phyloP scores from a whole-genome alignment of 805 yeast species.

The Pichia cabralensis region DNA sequence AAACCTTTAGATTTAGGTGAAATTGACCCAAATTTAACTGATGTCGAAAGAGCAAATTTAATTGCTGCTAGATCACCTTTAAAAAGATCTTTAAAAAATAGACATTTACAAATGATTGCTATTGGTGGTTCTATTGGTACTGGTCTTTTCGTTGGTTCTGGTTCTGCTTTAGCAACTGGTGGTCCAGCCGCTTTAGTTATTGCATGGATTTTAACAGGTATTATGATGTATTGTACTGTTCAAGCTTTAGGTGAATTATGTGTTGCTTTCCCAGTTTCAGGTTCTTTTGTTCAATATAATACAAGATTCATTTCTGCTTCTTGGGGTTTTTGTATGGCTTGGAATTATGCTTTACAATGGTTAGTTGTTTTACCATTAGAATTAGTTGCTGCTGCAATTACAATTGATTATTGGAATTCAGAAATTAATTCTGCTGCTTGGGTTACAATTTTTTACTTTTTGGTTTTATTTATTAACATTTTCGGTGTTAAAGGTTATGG shows the following conservation, averaged over 20 bases:
- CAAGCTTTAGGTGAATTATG: slow-evolving; percentile 58
- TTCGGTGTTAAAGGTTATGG: slow-evolving; percentile 62
- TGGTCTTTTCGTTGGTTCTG: slow-evolving; percentile 71
- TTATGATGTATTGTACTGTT: slow-evolving; percentile 51
- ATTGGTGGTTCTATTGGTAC: slow-evolving; percentile 81
- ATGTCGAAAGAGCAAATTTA: slow-evolving; percentile 37
- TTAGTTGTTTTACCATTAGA: slow-evolving; percentile 44
- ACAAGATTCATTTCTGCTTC: slow-evolving; percentile 49
- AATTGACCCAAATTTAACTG: slow-evolving; percentile 35
- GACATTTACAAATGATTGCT: slow-evolving; percentile 76
- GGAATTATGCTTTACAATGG: slow-evolving; percentile 50
- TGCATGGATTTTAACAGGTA: slow-evolving; percentile 48
- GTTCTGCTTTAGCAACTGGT: slow-evolving; percentile 47
- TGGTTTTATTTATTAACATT: slow-evolving; percentile 42
- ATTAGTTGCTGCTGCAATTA: slow-evolving; percentile 44
- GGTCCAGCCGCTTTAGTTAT: slow-evolving; percentile 70
- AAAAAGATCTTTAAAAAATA: slow-evolving; percentile 41
- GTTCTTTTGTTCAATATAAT: slow-evolving; percentile 52
- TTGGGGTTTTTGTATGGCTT: slow-evolving; percentile 54
- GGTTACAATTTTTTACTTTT: slow-evolving; percentile 43
- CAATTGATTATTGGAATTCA: slow-evolving; percentile 39
- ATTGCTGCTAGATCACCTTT: slow-evolving; percentile 40
- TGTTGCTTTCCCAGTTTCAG: slow-evolving; percentile 56
- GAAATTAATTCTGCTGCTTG: slow-evolving; percentile 41
- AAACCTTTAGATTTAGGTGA: slow-evolving; percentile 26